Evolutionary conservation across 352 stramenopile species (phyloP).

Genomic region (Elongisporangium senticosum): DNA sequence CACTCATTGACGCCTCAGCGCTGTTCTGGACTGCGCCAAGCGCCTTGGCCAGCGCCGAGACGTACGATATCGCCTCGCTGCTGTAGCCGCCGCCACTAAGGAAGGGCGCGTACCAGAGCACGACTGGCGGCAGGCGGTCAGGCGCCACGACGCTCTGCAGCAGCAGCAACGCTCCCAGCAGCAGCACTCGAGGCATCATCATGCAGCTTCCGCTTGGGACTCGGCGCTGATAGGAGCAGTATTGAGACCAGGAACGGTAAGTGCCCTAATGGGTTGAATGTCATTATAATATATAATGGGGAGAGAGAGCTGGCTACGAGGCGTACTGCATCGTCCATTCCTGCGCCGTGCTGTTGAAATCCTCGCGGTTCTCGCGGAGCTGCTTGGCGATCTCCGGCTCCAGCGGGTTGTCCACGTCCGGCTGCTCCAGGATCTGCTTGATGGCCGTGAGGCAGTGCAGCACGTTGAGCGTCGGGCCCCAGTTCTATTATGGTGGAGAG

Average conservation of each 20-base stretch:
- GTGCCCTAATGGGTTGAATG: not conserved
- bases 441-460: conserved; percentile 89
- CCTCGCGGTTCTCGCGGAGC: conserved; percentile 89
- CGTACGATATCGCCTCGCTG: conserved; percentile 88
- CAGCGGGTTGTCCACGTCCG: conserved; percentile 94
- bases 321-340: conserved; percentile 91
- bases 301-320: conserved; percentile 31
- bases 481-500: conserved; percentile 58
- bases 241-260: not conserved
- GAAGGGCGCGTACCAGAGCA: conserved; percentile 89
- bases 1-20: not conserved
- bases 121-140: conserved; percentile 18
- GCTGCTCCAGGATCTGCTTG: conserved; percentile 94
- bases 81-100: conserved; percentile 90
- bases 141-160: conserved; percentile 2
- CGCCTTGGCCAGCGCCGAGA: conserved; percentile 52
- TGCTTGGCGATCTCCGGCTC: conserved; percentile 94
- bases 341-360: conserved; percentile 91
- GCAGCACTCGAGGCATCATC: not conserved
- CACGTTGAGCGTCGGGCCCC: conserved; percentile 94
- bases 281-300: not conserved
- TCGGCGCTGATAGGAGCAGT: not conserved
- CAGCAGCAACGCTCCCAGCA: conserved; percentile 1
- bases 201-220: not conserved
- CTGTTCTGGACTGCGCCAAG: conserved; percentile 1